phyloP scores from a whole-genome alignment of 2,329 filamentous ascomycete genomes.

The Didymellaceae sp. region DNA sequence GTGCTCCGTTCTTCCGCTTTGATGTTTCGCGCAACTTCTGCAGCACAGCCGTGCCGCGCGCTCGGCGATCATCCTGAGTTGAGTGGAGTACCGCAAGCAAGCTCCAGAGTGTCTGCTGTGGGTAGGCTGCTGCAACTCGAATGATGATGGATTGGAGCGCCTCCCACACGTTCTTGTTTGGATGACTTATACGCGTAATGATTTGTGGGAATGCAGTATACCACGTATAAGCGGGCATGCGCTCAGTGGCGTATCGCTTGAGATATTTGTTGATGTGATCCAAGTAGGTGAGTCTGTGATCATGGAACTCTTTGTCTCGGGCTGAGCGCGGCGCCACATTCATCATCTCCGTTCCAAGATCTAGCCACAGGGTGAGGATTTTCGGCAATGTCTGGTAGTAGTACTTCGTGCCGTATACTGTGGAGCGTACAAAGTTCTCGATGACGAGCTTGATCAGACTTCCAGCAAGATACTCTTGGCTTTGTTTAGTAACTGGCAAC shows the following conservation, averaged over 20 bases:
- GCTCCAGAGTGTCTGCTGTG: constrained; percentile 90
- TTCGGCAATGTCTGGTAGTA: constrained; percentile 93
- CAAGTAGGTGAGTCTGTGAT: constrained; percentile 38
- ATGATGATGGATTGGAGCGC: constrained; percentile 79
- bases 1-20: constrained; percentile 59
- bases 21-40: constrained; percentile 56
- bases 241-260: constrained; percentile 73
- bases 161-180: constrained; percentile 77
- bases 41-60: constrained; percentile 56
- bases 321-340: constrained; percentile 28
- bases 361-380: constrained; percentile 91
- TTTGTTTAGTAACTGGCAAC: constrained; percentile 76
- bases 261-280: constrained; percentile 67
- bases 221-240: constrained; percentile 77
- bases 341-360: constrained; percentile 77
- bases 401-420: constrained; percentile 91
- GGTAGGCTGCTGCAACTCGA: constrained; percentile 85
- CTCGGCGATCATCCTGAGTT: constrained; percentile 71
- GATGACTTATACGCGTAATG: constrained; percentile 92
- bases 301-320: constrained; percentile 41
- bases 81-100: constrained; percentile 87
- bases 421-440: constrained; percentile 88
- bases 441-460: constrained; percentile 88
- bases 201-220: constrained; percentile 89
- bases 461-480: constrained; percentile 66